Evolutionary conservation across 2,329 filamentous ascomycete genomes (phyloP).

Genomic region (Orbilia quercus): DNA sequence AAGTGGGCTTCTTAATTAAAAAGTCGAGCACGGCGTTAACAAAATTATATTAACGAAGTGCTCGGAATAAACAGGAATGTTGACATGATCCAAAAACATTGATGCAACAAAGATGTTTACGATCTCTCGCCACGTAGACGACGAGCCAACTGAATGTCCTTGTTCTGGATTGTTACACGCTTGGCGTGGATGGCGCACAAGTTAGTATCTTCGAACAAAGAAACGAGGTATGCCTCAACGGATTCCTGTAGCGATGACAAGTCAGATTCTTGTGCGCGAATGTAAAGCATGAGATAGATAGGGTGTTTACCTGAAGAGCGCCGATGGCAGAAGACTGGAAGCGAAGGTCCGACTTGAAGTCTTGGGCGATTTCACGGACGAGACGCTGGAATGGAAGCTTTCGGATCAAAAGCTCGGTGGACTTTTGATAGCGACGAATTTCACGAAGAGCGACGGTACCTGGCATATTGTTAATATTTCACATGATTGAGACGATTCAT

Average conservation of each 20-base stretch:
- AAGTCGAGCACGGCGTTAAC: slow-evolving; percentile 45
- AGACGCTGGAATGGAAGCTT: slow-evolving; percentile 98
- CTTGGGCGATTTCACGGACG: slow-evolving; percentile 94
- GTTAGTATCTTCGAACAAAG: slow-evolving; percentile 98
- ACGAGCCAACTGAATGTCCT: slow-evolving; percentile 96
- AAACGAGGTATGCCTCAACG: slow-evolving; percentile 97
- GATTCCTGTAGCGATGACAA: slow-evolving; percentile 77
- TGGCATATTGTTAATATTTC: slow-evolving; percentile 71
- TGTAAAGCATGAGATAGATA: neutral
- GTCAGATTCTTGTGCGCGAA: too few relatives aligned
- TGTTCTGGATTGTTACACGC: slow-evolving; percentile 97
- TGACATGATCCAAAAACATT: slow-evolving; percentile 33
- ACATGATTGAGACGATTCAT: slow-evolving; percentile 84
- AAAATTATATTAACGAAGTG: slow-evolving; percentile 40
- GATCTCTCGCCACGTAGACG: slow-evolving; percentile 94
- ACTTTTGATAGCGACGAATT: slow-evolving; percentile 98
- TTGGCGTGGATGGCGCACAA: slow-evolving; percentile 98
- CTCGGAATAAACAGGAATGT: slow-evolving; percentile 23
- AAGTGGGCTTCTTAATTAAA: slow-evolving; percentile 25
- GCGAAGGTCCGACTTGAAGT: slow-evolving; percentile 93
- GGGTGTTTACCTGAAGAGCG: slow-evolving; percentile 72
- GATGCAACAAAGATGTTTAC: slow-evolving; percentile 66
- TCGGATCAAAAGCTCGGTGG: slow-evolving; percentile 92
- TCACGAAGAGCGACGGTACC: slow-evolving; percentile 95
- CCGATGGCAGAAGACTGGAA: slow-evolving; percentile 99